These are phyloP conservation scores for Chlamydomonas sp. DNA, from an alignment of 139 green algal species.

Conservation along the genomic window DNA sequence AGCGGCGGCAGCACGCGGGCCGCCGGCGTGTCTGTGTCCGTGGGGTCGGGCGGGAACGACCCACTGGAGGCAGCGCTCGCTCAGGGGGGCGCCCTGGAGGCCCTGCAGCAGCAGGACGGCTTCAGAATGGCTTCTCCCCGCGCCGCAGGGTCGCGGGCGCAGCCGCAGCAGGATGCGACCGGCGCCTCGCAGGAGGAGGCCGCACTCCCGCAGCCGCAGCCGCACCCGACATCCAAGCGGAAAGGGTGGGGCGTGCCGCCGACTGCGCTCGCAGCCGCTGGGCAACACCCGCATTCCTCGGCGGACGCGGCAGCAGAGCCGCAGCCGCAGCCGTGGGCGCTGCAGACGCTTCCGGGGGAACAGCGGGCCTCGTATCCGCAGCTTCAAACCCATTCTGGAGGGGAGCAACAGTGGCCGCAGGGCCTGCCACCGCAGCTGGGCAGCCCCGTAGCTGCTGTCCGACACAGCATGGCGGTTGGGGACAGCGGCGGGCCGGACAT, in stretches of 20 bases:
- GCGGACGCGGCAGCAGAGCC: background rate
- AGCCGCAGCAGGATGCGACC: background rate
- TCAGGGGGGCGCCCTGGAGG: background rate
- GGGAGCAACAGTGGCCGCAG: too few relatives aligned
- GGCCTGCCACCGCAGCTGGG: too few relatives aligned
- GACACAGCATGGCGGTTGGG: conserved; percentile 28
- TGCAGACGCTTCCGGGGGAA: too few relatives aligned
- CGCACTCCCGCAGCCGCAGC: background rate
- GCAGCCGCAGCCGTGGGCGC: background rate
- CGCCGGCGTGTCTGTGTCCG: background rate
- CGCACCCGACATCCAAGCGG: background rate
- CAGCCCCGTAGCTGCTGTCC: background rate
- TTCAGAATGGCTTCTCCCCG: conserved; percentile 22
- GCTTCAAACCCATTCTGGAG: too few relatives aligned
- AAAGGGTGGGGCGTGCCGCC: too few relatives aligned
- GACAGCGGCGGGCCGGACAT: conserved; percentile 31
- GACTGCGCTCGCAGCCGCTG: too few relatives aligned
- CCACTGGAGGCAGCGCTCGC: conserved; percentile 23
- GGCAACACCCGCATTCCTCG: background rate
- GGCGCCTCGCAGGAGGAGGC: background rate
- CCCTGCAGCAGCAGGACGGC: conserved; percentile 21
- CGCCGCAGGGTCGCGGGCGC: background rate
- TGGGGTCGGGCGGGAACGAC: background rate
- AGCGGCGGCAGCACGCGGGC: background rate
- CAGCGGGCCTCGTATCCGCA: too few relatives aligned